phyloP scores from a whole-genome alignment of 331 rosid species.

The Ulmus americana region DNA sequence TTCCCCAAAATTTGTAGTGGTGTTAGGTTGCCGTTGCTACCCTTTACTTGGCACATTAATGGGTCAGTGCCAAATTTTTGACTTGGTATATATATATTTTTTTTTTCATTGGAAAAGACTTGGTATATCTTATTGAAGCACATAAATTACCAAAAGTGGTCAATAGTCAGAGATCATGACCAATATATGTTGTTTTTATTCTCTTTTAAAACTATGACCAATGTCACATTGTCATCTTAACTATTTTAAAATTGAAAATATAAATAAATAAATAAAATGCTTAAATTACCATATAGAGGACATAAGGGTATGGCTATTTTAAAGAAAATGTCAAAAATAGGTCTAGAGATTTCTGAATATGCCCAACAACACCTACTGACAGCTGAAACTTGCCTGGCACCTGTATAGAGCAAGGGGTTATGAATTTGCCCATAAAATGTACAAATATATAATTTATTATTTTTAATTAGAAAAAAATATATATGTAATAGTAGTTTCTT shows the following conservation, averaged over 20 bases:
- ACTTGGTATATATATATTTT: slow-evolving; percentile 13
- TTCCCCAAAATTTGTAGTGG: slow-evolving; percentile 9
- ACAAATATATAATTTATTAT: too few species aligned
- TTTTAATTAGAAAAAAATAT: background rate
- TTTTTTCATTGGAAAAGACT: background rate
- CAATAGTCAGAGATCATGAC: slow-evolving; percentile 20
- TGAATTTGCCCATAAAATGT: slow-evolving; percentile 9
- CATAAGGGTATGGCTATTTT: slow-evolving; percentile 16
- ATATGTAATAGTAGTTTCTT: background rate
- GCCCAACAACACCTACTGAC: slow-evolving; percentile 1
- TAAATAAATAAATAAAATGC: background rate
- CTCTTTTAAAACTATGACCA: slow-evolving; percentile 13
- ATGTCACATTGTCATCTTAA: slow-evolving; percentile 20
- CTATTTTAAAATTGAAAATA: background rate
- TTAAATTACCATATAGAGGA: slow-evolving; percentile 16
- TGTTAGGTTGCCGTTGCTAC: slow-evolving; percentile 12
- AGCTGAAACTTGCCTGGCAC: slow-evolving; percentile 14
- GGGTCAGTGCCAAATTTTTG: slow-evolving; percentile 27
- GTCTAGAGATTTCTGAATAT: slow-evolving; percentile 4
- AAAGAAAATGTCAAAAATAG: slow-evolving; percentile 10
- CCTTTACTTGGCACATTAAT: background rate
- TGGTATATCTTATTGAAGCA: background rate
- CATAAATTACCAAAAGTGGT: slow-evolving; percentile 27
- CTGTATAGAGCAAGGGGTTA: slow-evolving; percentile 7
- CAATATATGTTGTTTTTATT: slow-evolving; percentile 30